Evolutionary conservation across 2,329 filamentous ascomycete species (phyloP), one percentile per base, ranked within the genome.

Genomic region (Cladosporium velox): DNA sequence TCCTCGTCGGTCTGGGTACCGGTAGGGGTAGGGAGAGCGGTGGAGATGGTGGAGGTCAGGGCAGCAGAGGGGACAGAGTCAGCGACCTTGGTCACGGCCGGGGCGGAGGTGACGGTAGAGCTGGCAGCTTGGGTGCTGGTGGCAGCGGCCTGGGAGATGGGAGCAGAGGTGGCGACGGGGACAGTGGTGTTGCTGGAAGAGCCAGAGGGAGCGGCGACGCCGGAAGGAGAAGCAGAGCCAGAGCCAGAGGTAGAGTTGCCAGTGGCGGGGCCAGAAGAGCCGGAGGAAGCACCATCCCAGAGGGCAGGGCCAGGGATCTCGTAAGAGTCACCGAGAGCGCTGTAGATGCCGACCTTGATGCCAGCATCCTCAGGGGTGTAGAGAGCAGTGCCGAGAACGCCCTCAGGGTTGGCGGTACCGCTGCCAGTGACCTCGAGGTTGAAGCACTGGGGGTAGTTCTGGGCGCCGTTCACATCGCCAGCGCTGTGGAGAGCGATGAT

Each of bases 401-500:
- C 87, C 32, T 77, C 72, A 28, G 83, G 82, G 55, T 44, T 44
- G 55, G 55, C 81, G 59, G 84, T 82, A n/a, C 84, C 86, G 52
- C 79, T 77, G 62, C 86, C 85, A 41, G 84, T 84, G 69, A 89
- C 79, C 73, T 87, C 82, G 69, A 90, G 73, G 80, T 90, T 88
- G 71, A 87, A 79, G 76, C 88, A 83, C 66, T 74, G 72, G 24
- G 80, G 81, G 73, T 83, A 82, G 71, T 79, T 78, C 70, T 83
- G 79, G 21, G 80, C 79, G 34, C 80, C 83, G 64, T 79, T 80
- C 14, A 77, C 63, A 34, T 75, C 69, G 6, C 77, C 79, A 12
- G 79, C 84, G 38, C 79, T 78, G 79, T 90, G 87, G 61, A 90
- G 85, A 21, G 84, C 87, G 63, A 90, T 83, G 64, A 85, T 81